Evolutionary conservation across 2,329 filamentous ascomycete species (phyloP), one percentile per base, ranked within the genome.

Genomic region (Sporothrix humicola): DNA sequence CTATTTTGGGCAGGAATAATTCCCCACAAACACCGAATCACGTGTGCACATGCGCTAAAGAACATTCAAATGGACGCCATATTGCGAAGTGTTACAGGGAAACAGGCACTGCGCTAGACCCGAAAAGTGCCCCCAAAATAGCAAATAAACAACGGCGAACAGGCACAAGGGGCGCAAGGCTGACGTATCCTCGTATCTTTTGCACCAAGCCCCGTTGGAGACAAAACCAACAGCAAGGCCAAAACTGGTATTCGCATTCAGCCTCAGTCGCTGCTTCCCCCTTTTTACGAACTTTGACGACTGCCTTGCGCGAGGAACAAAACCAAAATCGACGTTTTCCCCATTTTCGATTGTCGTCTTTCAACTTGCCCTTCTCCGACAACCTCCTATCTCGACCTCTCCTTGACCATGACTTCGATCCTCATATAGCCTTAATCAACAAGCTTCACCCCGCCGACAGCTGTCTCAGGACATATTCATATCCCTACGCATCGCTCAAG

Each of bases 11-110:
- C 1, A 54, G 61, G 46, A 12, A 15, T 46, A 52, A 52, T 46
- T 56, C 50, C 23, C 42, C 70, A 72, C 12, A 65, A 23, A 68
- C 71, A 68, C 71, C 71, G 20, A 68, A 48, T 66, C 71, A 58
- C 71, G 71, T 72, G 61, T 13, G 7, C 3, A 23, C n/a, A 9
- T 1, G 9, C 52, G 50, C 52, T 20, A 17, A 23, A 54, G 20
- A 54, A 20, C 9, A 15, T 20, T 20, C n/a, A 20, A 3, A 6
- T 26, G 23, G 23, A 1, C 23, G 23, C 23, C 48, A 17, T 50
- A n/a, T 15, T 54, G 50, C 50, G 13, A 54, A 15, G 50, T n/a
- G 50, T 54, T 54, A 20, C n/a, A 54, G n/a, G 20, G n/a, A 5
- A 54, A 20, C n/a, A 54, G 52, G 52, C 17, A 20, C 20, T 17